A percentile compares a stretch with the other conserved stretches of the same genome.
Evolutionary conservation across 2,329 filamentous ascomycete genomes (phyloP).

Genomic region (Mycocentrospora acerina): DNA sequence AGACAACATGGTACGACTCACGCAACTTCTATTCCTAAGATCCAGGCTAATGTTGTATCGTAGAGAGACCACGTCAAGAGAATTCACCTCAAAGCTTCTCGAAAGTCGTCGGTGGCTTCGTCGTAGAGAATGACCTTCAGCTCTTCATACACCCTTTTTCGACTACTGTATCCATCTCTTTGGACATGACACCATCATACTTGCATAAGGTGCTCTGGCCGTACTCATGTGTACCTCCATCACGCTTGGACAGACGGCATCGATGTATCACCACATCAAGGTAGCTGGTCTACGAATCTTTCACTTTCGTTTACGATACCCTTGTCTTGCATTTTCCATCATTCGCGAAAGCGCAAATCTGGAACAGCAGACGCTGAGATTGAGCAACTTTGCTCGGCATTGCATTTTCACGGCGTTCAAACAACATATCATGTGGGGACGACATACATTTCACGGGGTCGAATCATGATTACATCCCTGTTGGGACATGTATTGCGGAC

Average conservation of each 20-base stretch:
- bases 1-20: slow-evolving; percentile 59
- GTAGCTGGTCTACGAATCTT: slow-evolving; percentile 15
- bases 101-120: slow-evolving; percentile 25
- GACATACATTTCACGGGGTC: slow-evolving; percentile 11
- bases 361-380: slow-evolving; percentile 10
- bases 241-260: too few species aligned
- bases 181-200: too few species aligned
- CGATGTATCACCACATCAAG: slow-evolving; percentile 5
- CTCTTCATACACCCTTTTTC: neutral
- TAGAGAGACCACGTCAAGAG: slow-evolving; percentile 45
- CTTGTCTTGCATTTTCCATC: slow-evolving; percentile 12
- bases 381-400: slow-evolving; percentile 8
- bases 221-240: too few species aligned
- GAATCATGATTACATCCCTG: slow-evolving; percentile 9
- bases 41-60: slow-evolving; percentile 16
- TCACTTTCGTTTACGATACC: slow-evolving; percentile 34
- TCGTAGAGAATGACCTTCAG: slow-evolving; percentile 4
- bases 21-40: neutral
- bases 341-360: slow-evolving; percentile 5
- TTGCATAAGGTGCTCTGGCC: too few species aligned
- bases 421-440: slow-evolving; percentile 16
- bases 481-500: slow-evolving; percentile 23
- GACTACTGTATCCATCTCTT: too few species aligned
- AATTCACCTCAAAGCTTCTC: slow-evolving; percentile 41
- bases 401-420: slow-evolving; percentile 25